Percentiles rank a stretch among this genome's conserved stretches.
These are phyloP conservation scores for Leccinum imitatum DNA, from an alignment of 768 basidiomycete genomes.

Conservation along the genomic window DNA sequence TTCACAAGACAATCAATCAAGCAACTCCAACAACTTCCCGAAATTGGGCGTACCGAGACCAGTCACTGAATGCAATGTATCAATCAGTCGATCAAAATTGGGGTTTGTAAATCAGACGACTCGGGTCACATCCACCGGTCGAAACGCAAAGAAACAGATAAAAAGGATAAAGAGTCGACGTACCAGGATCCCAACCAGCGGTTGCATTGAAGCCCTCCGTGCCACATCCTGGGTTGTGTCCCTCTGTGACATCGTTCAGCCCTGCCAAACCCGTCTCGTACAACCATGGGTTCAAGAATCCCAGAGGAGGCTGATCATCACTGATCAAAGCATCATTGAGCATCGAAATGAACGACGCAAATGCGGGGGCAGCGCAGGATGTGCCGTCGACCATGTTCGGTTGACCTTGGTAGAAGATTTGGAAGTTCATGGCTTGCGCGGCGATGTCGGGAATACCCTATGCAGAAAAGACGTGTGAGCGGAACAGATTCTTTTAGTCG, in stretches of 20 bases:
- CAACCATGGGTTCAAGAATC: slow-evolving; percentile 62
- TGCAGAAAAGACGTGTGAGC: not conserved
- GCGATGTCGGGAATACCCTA: slow-evolving; percentile 65
- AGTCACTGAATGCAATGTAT: slow-evolving; percentile 39
- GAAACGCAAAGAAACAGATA: not conserved
- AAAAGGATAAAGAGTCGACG: slow-evolving; percentile 13
- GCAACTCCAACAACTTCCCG: slow-evolving; percentile 40
- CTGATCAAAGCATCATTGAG: slow-evolving; percentile 61
- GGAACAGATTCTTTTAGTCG: not conserved
- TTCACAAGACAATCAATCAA: not conserved
- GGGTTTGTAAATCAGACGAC: not conserved
- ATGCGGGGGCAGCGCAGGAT: slow-evolving; percentile 44
- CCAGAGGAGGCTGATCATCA: slow-evolving; percentile 40
- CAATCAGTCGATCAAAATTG: slow-evolving; percentile 3
- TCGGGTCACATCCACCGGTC: not conserved
- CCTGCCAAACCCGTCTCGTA: slow-evolving; percentile 37
- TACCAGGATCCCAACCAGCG: slow-evolving; percentile 62
- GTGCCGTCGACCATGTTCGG: slow-evolving; percentile 54
- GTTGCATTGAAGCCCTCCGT: slow-evolving; percentile 26
- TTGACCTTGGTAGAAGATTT: slow-evolving; percentile 44
- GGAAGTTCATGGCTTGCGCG: slow-evolving; percentile 53
- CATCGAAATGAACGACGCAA: slow-evolving; percentile 41
- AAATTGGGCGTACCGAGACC: slow-evolving; percentile 58
- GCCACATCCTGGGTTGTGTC: slow-evolving; percentile 60
- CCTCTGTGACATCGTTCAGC: slow-evolving; percentile 59